Evolutionary conservation across 75 land plant species (phyloP).

Genomic region (Pinus albicaulis): DNA sequence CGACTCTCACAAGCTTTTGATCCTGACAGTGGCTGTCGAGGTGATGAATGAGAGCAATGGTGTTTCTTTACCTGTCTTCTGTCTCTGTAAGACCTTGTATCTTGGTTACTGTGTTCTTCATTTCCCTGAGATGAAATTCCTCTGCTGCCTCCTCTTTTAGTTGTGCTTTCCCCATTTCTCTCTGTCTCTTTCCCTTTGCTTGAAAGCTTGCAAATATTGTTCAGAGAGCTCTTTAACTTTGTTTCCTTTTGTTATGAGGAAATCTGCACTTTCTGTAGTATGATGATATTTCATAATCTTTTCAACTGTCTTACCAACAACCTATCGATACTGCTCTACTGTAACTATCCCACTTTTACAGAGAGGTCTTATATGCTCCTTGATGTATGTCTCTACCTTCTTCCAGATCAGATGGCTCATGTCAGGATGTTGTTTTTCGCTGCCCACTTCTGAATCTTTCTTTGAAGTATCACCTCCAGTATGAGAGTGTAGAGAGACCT

Average conservation of each 20-base stretch:
- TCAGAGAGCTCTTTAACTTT: constrained; percentile 97
- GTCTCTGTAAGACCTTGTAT: too few species aligned
- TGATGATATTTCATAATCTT: constrained; percentile 91
- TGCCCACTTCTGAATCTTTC: not conserved
- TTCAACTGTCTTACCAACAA: constrained; percentile 79
- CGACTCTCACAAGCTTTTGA: too few species aligned
- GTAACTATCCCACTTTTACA: constrained; percentile 92
- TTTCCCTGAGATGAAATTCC: too few species aligned
- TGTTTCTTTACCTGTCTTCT: too few species aligned
- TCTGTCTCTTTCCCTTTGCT: constrained; percentile 25
- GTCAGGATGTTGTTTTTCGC: not conserved
- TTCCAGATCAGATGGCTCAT: not conserved
- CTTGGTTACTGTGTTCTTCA: too few species aligned
- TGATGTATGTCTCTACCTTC: constrained; percentile 88
- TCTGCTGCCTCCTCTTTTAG: too few species aligned
- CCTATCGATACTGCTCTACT: constrained; percentile 84
- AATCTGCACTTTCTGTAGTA: constrained; percentile 80
- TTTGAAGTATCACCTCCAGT: not conserved
- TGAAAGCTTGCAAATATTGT: constrained; percentile 81
- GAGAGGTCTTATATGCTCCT: constrained; percentile 91
- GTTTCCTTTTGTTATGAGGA: constrained; percentile 85
- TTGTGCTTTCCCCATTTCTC: too few species aligned
- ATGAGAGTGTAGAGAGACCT: not conserved
- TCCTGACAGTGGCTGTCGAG: too few species aligned
- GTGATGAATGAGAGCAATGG: too few species aligned